Base-by-base conservation (phyloP, 768 basidiomycete species). In the Lactarius vividus region DNA sequence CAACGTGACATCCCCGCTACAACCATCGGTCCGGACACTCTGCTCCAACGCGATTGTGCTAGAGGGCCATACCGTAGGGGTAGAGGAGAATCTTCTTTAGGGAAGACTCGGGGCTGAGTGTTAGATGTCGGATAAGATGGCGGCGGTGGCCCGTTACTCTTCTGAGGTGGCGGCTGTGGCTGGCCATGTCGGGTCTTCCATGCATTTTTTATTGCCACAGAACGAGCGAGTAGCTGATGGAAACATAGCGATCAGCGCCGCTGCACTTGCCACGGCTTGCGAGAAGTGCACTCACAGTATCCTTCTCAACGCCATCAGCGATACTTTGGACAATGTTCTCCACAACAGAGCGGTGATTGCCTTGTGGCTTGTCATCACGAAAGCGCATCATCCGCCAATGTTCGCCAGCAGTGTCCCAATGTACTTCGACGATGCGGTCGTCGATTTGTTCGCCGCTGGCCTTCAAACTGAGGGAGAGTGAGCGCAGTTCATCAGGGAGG, bases 351-450 rank as follows among this genome's bases (percentile, higher is more conserved):
- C 82, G 84, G 75, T 92, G 94, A 75, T 99, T 99, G 18, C 94
- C 97, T 69, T 96, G 78, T 3, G 86, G 89, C 75, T 99, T 99
- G 76, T 99, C 97, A 72, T 96, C 88, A 71, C 97, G 78, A 74
- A 96, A 96, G 55, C 97, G 86, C 86, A 98, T 88, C 84, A 94
- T 87, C 64, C 86, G 86, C 95, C 96, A 98, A 55, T 81, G 79
- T 35, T 82, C 82, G 29, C 78, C 71, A n/a, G 70, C 74, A 8
- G 82, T 65, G 71, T 96, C 90, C 96, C 97, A 98, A 69, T 88
- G 86, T 20, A 96, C 95, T 75, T 99, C 97, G 23, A 98, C 88
- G 44, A 98, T 84, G 13, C 96, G 85, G 75, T 98, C 96, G 72
- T 99, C 96, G 68, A 88, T 79, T 75, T 98, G 96, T 73, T 96